phyloP scores from a whole-genome alignment of 805 yeast genomes.

The Kurtzmaniella cleridarum region DNA sequence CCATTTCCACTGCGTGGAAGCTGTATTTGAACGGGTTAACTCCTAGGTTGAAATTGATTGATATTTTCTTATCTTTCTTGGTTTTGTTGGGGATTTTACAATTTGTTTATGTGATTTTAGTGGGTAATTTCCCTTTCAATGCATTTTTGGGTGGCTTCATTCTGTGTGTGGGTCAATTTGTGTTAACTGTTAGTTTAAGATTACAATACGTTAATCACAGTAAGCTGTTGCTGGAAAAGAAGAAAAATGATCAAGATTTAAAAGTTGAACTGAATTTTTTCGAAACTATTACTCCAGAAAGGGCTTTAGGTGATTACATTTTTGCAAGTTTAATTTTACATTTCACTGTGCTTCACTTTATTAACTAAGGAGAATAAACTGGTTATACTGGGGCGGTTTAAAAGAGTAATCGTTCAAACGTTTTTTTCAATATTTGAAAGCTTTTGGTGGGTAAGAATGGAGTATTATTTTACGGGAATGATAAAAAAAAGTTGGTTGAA shows the following conservation, averaged over 20 bases:
- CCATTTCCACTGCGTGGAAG: slow-evolving; percentile 28
- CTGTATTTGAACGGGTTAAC: slow-evolving; percentile 32
- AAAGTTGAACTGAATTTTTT: slow-evolving; percentile 9
- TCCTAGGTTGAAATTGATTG: slow-evolving; percentile 61
- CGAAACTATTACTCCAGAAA: slow-evolving; percentile 27
- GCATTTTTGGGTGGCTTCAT: slow-evolving; percentile 93
- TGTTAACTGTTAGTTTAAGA: slow-evolving; percentile 75
- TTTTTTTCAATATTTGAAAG: too few species aligned
- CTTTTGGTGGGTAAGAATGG: too few species aligned
- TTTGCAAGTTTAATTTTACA: slow-evolving; percentile 86
- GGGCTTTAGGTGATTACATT: slow-evolving; percentile 83
- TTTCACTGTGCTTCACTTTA: slow-evolving; percentile 85
- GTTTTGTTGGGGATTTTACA: slow-evolving; percentile 74
- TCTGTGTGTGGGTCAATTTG: slow-evolving; percentile 93
- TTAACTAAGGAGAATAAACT: slow-evolving; percentile 54
- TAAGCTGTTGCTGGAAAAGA: slow-evolving; percentile 4
- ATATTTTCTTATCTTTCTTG: slow-evolving; percentile 67
- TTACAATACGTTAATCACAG: slow-evolving; percentile 47
- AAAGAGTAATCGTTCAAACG: too few species aligned
- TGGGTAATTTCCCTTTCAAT: slow-evolving; percentile 94
- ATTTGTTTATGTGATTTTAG: slow-evolving; percentile 65
- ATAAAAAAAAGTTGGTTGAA: too few species aligned
- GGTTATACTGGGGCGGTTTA: too few species aligned
- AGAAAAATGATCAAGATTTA: slow-evolving; percentile 3
- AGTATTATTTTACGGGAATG: too few species aligned